Base-by-base conservation (phyloP, 1,284 basidiomycete species). In the Phellinidium pouzarii region DNA sequence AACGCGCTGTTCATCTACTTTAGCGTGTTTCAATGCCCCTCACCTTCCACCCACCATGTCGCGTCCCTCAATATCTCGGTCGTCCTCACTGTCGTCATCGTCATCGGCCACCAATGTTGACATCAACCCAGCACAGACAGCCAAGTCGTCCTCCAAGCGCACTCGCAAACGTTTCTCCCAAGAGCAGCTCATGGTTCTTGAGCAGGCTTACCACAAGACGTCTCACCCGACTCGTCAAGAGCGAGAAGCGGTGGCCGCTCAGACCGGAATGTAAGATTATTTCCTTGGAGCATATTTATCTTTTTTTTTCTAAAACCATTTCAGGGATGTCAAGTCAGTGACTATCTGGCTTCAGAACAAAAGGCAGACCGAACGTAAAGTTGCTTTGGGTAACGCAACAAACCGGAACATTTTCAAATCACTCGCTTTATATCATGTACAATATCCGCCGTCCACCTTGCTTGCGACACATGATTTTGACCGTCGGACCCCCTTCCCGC, bases 261-360 rank as follows among this genome's bases (percentile, higher is more conserved):
- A 77, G 8, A 78, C 80, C 5, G 73, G 71, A 59, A 80, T 87
- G 85, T 86, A 67, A 60, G 79, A 75, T 17, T 37, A 29, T 37
- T 41, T 31, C 57, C 37, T 59, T 47, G 17, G 34, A 42, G 43
- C 3, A 41, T 48, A 48, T 46, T 45, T 38, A 58, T 44, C 34
- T 37, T 47, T 38, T 45, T 12, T 31, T 45, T 52, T 59, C 48
- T n/a, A 55, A 48, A 44, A 37, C 29, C 48, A 42, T 55, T 51
- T 14, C 59, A 88, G 85, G 75, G 84, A 87, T 66, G 73, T 78
- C 31, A 86, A 86, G 60, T 84, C 83, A 1, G 84, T 88, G 20
- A 88, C 84, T 3, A 83, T 87, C 47, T 88, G 85, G 85, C 87
- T 88, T 69, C 85, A 87, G 65, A 88, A 88, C 66, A 87, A 86